Evolutionary conservation across 192 early-diverging fungal species (phyloP), one percentile per base, ranked within the genome.

Genomic region (Lobulomyces angularis): DNA sequence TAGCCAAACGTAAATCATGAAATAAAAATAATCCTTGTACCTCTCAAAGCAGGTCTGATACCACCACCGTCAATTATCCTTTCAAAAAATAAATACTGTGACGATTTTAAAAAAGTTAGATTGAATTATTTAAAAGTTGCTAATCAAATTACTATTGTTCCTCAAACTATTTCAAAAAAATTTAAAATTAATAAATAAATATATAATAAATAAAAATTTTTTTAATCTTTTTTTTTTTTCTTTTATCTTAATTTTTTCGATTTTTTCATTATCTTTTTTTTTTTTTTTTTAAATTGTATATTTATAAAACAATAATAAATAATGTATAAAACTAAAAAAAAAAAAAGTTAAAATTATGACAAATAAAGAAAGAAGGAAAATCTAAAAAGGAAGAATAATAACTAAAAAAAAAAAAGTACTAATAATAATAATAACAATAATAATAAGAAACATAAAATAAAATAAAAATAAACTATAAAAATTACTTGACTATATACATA

Each of bases 121-220:
- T n/a, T n/a, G n/a, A n/a, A n/a, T 17, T 72, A 72, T 49, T 47
- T 67, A 19, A 77, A 77, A 19, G 67, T 62, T 25, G 73, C 69
- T 3, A 61, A 77, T 46, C 73, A 72, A 40, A 55, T 77, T 18
- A 49, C 74, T 23, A 55, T 77, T 24, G 64, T 64, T 21, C 73
- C 73, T 5, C 52, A 65, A 43, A 67, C 66, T 1, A 71, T 50
- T 22, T 67, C 69, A 9, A 69, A 67, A 5, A 77, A 67, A 3
- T 77, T 77, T 26, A 65, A 73, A 28, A 62, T 77, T 19, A 70
- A 76, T 34, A 69, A 76, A 28, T 70, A 70, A 34, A 62, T 69
- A 21, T 62, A 70, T 14, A 49, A 59, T 17, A 60, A 62, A 22
- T n/a, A 36, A 14, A 9, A 12, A 9, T 14, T 24, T 11, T 18